Percentiles rank a stretch among this genome's conserved stretches.
These are phyloP conservation scores for Malus hybrid DNA, from an alignment of 331 rosid genomes.

Conservation along the genomic window DNA sequence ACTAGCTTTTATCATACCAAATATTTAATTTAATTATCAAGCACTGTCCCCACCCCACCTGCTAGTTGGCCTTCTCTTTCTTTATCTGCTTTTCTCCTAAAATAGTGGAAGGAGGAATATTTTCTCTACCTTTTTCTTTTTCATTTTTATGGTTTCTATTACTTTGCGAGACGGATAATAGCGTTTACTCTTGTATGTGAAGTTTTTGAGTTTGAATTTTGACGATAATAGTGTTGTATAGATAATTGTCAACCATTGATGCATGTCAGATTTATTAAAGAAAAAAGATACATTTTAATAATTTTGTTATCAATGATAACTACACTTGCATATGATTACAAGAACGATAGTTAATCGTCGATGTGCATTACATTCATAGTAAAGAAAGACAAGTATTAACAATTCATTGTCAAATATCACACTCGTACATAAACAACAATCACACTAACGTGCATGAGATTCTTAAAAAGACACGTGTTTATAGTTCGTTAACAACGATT, in stretches of 20 bases:
- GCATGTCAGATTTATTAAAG: accelerated
- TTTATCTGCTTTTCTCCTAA: not conserved
- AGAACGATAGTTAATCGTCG: accelerated
- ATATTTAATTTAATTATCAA: not conserved
- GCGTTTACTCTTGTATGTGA: not conserved
- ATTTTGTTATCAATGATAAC: too few species aligned
- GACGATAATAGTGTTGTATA: too few species aligned
- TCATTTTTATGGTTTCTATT: not conserved
- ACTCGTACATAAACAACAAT: not conserved
- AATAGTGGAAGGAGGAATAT: not conserved
- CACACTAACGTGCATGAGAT: too few species aligned
- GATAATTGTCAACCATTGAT: accelerated
- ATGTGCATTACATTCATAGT: not conserved
- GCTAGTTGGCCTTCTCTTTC: not conserved
- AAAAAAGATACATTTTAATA: too few species aligned
- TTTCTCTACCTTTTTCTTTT: not conserved
- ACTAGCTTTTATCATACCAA: not conserved
- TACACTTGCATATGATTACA: too few species aligned
- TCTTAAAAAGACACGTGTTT: too few species aligned
- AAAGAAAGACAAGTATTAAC: not conserved
- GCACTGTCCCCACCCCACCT: not conserved
- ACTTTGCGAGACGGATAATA: not conserved
- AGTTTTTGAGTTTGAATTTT: too few species aligned
- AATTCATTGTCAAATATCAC: not conserved
- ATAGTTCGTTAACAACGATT: too few species aligned